These are phyloP conservation scores for Leccinum uliginosum DNA, from an alignment of 768 basidiomycete genomes.

Conservation along the genomic window DNA sequence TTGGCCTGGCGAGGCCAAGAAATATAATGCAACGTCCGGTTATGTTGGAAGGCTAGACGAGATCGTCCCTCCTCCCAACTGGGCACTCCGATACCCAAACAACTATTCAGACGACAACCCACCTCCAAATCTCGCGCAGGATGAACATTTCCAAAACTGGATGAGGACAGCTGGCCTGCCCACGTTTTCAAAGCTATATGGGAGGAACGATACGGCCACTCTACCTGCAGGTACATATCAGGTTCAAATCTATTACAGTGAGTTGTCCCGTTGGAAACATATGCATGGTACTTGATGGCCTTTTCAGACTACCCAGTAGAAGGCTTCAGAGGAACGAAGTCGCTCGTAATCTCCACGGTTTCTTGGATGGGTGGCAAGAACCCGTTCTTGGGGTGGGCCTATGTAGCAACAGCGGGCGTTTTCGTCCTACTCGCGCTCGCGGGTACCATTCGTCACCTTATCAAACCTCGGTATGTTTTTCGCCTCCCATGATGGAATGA, in stretches of 20 bases:
- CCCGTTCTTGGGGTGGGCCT: constrained; percentile 97
- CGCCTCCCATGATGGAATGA: background rate
- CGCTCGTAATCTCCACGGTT: constrained; percentile 93
- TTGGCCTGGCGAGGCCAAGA: constrained; percentile 94
- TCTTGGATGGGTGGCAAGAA: constrained; percentile 99
- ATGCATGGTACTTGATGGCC: constrained; percentile 2
- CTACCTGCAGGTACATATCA: constrained; percentile 73
- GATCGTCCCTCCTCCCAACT: constrained; percentile 92
- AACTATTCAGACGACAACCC: constrained; percentile 61
- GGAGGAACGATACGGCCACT: constrained; percentile 75
- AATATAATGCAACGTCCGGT: constrained; percentile 61
- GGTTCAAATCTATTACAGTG: constrained; percentile 78
- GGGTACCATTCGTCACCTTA: constrained; percentile 87
- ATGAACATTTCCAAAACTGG: constrained; percentile 99
- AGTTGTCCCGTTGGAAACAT: background rate
- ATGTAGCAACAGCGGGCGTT: constrained; percentile 82
- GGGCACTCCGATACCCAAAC: constrained; percentile 68
- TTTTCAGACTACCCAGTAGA: constrained; percentile 87
- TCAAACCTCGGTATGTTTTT: constrained; percentile 76
- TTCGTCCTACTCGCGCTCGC: constrained; percentile 85
- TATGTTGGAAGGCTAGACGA: constrained; percentile 53
- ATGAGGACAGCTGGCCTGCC: constrained; percentile 98
- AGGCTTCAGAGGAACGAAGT: constrained; percentile 91
- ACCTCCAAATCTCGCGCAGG: constrained; percentile 66
- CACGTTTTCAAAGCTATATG: constrained; percentile 94